These are phyloP conservation scores for Musa acuminata DNA, from an alignment of 176 grass and related monocot species.

Conservation along the genomic window DNA sequence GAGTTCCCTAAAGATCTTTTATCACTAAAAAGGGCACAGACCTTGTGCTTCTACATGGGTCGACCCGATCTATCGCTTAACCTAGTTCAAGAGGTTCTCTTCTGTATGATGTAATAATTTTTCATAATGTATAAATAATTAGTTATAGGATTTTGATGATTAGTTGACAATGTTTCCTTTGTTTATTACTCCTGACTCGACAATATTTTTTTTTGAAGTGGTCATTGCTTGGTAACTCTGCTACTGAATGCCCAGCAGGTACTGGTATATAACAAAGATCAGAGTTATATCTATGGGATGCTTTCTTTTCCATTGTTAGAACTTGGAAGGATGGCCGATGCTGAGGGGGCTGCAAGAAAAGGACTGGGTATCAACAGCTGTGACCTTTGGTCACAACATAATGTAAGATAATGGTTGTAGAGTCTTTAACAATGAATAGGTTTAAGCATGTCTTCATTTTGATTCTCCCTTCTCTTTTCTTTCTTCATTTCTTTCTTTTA, in stretches of 20 bases:
- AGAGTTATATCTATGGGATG: conserved; percentile 59
- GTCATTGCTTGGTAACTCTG: background rate
- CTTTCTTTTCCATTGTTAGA: conserved; percentile 70
- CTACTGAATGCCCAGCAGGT: conserved; percentile 24
- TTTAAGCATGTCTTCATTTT: background rate
- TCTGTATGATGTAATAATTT: background rate
- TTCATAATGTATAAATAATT: background rate
- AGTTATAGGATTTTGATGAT: background rate
- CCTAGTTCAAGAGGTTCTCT: conserved; percentile 45
- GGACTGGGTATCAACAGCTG: conserved; percentile 57
- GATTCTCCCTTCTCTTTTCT: no score
- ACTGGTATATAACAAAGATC: conserved; percentile 47
- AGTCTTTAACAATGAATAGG: background rate
- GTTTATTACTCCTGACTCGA: background rate
- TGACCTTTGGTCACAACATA: conserved; percentile 68
- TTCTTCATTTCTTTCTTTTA: no score
- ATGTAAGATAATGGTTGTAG: conserved; percentile 19
- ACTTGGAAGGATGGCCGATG: conserved; percentile 51
- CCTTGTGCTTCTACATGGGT: conserved; percentile 57
- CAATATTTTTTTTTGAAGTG: background rate
- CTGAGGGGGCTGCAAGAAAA: conserved; percentile 55
- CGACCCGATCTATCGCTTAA: conserved; percentile 33
- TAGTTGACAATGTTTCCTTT: background rate
- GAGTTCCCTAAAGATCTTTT: conserved; percentile 55
- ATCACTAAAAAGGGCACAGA: conserved; percentile 49